phyloP scores from a whole-genome alignment of 176 grass and related monocot species.

The Oryza meridionalis region DNA sequence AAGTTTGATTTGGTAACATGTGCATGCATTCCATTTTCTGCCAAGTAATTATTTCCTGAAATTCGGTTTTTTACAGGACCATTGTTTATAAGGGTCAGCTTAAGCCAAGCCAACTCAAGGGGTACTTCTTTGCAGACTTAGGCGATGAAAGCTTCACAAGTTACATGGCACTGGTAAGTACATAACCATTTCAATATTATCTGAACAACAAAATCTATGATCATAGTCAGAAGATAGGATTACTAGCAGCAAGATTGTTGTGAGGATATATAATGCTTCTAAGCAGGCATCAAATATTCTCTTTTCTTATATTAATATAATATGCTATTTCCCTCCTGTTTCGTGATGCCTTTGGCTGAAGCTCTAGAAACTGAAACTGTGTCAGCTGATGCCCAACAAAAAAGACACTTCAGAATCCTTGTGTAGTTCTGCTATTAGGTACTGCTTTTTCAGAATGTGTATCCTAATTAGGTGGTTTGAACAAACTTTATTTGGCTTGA shows the following conservation, averaged over 20 bases:
- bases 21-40: not conserved
- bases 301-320: slow-evolving; percentile 6
- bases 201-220: not conserved
- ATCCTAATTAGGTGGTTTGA: slow-evolving; percentile 32
- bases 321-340: slow-evolving; percentile 18
- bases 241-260: slow-evolving; percentile 25
- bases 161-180: slow-evolving; percentile 92
- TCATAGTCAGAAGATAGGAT: slow-evolving; percentile 14
- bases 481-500: slow-evolving; percentile 46
- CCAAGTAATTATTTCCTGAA: not conserved
- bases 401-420: slow-evolving; percentile 55
- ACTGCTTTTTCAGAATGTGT: slow-evolving; percentile 42
- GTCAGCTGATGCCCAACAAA: slow-evolving; percentile 42
- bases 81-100: slow-evolving; percentile 90
- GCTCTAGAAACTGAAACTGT: slow-evolving; percentile 14
- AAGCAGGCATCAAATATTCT: slow-evolving; percentile 6
- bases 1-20: not conserved
- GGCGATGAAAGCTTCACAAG: slow-evolving; percentile 76
- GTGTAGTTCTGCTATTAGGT: slow-evolving; percentile 44
- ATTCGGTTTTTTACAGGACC: slow-evolving; percentile 57
- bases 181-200: slow-evolving; percentile 12
- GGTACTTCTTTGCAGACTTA: slow-evolving; percentile 85
- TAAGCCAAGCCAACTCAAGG: slow-evolving; percentile 70
- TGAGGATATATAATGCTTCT: slow-evolving; percentile 26
- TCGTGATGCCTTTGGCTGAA: slow-evolving; percentile 30